phyloP scores from a whole-genome alignment of 306 rosid species.

The Coriaria nepalensis region DNA sequence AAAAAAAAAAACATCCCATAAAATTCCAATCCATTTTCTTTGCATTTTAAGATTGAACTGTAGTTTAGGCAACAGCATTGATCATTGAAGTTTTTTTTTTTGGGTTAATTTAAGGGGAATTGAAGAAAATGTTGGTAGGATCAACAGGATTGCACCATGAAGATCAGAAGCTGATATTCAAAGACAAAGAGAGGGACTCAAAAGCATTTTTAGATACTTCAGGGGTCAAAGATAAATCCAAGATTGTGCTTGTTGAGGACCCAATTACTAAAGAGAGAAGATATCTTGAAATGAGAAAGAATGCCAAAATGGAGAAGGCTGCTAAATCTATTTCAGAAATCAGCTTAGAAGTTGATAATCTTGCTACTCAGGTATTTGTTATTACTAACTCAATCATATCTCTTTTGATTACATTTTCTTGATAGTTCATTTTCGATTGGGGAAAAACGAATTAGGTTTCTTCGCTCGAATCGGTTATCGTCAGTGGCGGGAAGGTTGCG shows the following conservation, averaged over 20 bases:
- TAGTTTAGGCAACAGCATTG: too few species aligned
- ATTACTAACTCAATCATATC: not conserved
- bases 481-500: constrained; percentile 66
- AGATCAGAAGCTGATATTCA: constrained; percentile 82
- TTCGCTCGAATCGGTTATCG: constrained; percentile 63
- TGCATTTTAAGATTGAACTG: not conserved
- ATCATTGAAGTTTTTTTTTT: not conserved
- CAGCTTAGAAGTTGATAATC: constrained; percentile 81
- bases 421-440: not conserved
- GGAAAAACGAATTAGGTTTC: constrained; percentile 38
- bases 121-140: constrained; percentile 85
- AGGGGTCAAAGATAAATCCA: constrained; percentile 80
- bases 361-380: constrained; percentile 56
- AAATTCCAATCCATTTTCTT: not conserved
- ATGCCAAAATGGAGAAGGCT: constrained; percentile 81
- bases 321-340: constrained; percentile 69
- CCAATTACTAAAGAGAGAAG: constrained; percentile 86
- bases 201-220: constrained; percentile 59
- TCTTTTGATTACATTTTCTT: not conserved
- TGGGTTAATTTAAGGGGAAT: constrained; percentile 40
- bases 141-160: constrained; percentile 78
- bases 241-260: constrained; percentile 64
- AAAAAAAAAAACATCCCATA: not conserved
- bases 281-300: constrained; percentile 59
- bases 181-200: constrained; percentile 90